These are phyloP conservation scores for Arbutus unedo DNA, from an alignment of 148 eudicot genomes.

Conservation along the genomic window DNA sequence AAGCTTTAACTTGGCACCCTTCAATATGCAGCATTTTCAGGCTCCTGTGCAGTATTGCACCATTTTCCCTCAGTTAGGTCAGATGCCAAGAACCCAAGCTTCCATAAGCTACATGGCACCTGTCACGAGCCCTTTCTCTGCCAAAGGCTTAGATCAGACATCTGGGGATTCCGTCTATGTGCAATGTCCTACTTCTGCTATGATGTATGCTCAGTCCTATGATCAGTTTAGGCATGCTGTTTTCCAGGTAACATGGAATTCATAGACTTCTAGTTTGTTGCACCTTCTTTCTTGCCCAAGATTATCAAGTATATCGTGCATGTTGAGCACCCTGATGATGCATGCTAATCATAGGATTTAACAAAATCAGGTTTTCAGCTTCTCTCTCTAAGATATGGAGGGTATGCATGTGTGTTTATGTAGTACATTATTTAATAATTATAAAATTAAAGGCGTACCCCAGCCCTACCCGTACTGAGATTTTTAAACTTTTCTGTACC, in stretches of 20 bases:
- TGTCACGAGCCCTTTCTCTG: constrained; percentile 51
- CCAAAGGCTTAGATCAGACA: constrained; percentile 61
- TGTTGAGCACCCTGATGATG: background rate
- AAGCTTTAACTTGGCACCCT: constrained; percentile 45
- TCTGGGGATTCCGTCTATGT: constrained; percentile 61
- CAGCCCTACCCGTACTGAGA: background rate
- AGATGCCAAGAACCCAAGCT: constrained; percentile 55
- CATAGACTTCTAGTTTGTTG: background rate
- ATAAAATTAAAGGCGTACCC: no score
- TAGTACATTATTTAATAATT: no score
- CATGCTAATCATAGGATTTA: background rate
- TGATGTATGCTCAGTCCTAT: constrained; percentile 90
- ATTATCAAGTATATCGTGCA: background rate
- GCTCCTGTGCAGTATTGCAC: constrained; percentile 76
- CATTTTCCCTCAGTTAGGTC: constrained; percentile 53
- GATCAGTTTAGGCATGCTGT: constrained; percentile 77
- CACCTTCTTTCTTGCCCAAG: background rate
- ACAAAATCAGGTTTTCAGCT: background rate
- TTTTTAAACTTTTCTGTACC: background rate
- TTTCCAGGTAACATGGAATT: constrained; percentile 72
- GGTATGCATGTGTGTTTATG: background rate
- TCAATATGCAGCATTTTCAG: constrained; percentile 65
- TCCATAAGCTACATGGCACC: constrained; percentile 51
- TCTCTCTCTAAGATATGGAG: background rate
- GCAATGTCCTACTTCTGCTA: constrained; percentile 88